Conservation (phyloP, 2,329 filamentous ascomycete species). For the Colletotrichum simmondsii region DNA sequence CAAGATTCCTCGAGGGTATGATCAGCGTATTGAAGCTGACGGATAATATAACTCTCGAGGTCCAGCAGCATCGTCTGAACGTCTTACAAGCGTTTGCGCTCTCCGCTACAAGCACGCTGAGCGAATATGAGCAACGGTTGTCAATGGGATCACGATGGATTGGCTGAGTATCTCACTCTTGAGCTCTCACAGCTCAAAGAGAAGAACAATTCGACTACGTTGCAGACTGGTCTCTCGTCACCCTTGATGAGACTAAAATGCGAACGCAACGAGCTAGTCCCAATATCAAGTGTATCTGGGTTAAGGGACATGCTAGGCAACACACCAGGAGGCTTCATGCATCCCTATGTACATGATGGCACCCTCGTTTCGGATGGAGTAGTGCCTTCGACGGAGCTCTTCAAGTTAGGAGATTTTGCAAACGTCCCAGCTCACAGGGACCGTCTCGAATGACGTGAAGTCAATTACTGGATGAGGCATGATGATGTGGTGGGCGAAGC, state of each 20-base stretch:
- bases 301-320: too few relatives aligned
- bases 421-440: background rate
- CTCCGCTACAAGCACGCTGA: too few relatives aligned
- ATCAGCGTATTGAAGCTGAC: too few relatives aligned
- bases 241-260: background rate
- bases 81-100: too few relatives aligned
- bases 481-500: background rate
- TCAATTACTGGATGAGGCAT: too few relatives aligned
- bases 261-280: rapidly evolving
- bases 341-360: background rate
- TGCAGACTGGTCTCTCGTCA: background rate
- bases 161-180: background rate
- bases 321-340: too few relatives aligned
- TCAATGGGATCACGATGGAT: background rate
- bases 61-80: too few relatives aligned
- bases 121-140: too few relatives aligned
- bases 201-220: background rate
- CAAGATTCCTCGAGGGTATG: too few relatives aligned
- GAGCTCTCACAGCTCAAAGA: background rate
- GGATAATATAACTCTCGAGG: too few relatives aligned
- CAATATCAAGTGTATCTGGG: background rate
- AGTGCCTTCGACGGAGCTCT: background rate
- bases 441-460: background rate
- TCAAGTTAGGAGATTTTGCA: too few relatives aligned
- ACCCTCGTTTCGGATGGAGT: background rate